Conservation (phyloP, 768 basidiomycete genomes). For the Dendrothele bispora region DNA sequence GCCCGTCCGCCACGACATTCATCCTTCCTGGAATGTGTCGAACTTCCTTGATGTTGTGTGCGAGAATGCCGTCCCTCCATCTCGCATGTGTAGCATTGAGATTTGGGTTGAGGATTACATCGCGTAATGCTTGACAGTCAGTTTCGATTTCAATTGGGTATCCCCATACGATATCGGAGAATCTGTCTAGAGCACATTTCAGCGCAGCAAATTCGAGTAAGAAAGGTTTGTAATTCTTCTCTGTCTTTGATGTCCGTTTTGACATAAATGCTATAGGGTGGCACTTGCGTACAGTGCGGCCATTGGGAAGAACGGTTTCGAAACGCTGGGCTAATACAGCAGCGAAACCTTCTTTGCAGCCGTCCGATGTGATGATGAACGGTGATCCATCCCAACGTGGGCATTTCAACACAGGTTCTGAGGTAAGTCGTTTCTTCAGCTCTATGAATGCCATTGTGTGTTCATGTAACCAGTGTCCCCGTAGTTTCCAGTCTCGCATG, state of each 20-base stretch:
- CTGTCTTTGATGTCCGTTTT: conserved; percentile 28
- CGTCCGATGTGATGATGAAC: conserved; percentile 32
- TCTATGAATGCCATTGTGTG: not conserved
- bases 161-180: conserved; percentile 22
- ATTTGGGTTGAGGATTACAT: conserved; percentile 22
- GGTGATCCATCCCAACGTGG: conserved; percentile 32
- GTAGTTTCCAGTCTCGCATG: not conserved
- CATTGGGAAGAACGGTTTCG: conserved; percentile 14
- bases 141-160: too few species aligned
- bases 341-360: conserved; percentile 30
- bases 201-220: too few species aligned
- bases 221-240: too few species aligned
- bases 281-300: conserved; percentile 11
- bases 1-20: conserved; percentile 28
- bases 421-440: conserved; percentile 29
- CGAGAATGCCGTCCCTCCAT: conserved; percentile 28
- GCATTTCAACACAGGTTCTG: conserved; percentile 28
- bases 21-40: conserved; percentile 19
- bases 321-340: conserved; percentile 27
- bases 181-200: too few species aligned
- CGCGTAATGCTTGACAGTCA: too few species aligned
- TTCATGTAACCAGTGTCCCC: conserved; percentile 20
- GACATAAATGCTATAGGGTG: conserved; percentile 30
- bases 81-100: conserved; percentile 25
- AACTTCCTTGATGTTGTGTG: conserved; percentile 17